phyloP scores from a whole-genome alignment of 176 grass and related monocot genomes.

The Bonia amplexicaulis region DNA sequence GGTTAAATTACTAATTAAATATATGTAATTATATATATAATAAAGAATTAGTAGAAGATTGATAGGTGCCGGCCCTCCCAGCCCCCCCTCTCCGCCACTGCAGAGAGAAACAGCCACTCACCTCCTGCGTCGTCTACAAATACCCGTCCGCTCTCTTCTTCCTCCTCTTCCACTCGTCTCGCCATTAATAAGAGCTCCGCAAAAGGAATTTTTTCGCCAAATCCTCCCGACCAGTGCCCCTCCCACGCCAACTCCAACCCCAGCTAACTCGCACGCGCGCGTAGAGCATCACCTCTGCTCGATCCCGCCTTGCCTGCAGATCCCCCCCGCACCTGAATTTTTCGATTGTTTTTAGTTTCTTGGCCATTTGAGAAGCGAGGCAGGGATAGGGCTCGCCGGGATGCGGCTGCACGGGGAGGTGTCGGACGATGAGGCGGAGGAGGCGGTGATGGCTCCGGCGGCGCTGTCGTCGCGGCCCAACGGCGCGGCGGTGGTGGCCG shows the following conservation, averaged over 20 bases:
- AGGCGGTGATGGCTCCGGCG: constrained; percentile 13
- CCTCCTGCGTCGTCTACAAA: constrained; percentile 49
- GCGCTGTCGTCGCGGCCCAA: constrained; percentile 29
- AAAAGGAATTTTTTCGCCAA: background rate
- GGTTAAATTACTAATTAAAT: too few species aligned
- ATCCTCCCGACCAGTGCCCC: background rate
- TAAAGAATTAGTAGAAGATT: too few species aligned
- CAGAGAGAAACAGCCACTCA: constrained; percentile 7
- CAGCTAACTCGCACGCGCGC: background rate
- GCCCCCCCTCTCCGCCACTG: too few species aligned
- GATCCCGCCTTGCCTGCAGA: background rate
- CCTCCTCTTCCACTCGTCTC: constrained; percentile 26
- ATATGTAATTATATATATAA: too few species aligned
- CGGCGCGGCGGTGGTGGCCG: constrained; percentile 2
- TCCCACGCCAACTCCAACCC: background rate
- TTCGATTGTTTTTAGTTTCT: constrained; percentile 11
- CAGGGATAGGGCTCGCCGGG: constrained; percentile 21
- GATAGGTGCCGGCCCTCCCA: too few species aligned
- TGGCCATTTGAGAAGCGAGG: constrained; percentile 15
- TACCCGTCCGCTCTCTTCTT: constrained; percentile 27
- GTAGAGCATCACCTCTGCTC: background rate
- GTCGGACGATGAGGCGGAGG: constrained; percentile 29
- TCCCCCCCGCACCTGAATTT: background rate
- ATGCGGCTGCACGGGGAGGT: constrained; percentile 58
- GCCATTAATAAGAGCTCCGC: constrained; percentile 28